Evolutionary conservation across 768 basidiomycete genomes (phyloP).

Genomic region (Suillus occidentalis): DNA sequence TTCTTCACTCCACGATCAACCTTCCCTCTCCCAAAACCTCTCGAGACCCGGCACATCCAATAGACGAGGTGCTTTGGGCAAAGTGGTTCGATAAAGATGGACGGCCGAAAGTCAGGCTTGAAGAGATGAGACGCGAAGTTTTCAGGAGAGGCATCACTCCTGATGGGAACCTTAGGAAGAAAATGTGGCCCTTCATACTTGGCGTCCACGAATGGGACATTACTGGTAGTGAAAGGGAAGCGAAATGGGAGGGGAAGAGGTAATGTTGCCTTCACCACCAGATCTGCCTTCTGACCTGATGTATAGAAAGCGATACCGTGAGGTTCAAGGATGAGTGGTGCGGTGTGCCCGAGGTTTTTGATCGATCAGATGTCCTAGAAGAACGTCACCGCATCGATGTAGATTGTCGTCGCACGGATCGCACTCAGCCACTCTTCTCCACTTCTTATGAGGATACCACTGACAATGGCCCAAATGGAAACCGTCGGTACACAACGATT

Average conservation of each 20-base stretch:
- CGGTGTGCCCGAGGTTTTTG: constrained; percentile 78
- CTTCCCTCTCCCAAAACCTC: constrained; percentile 82
- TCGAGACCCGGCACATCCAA: constrained; percentile 74
- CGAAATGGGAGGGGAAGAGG: constrained; percentile 65
- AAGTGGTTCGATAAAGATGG: constrained; percentile 80
- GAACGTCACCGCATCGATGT: constrained; percentile 95
- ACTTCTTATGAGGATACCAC: constrained; percentile 37
- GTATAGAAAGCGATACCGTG: constrained; percentile 65
- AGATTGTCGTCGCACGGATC: constrained; percentile 94
- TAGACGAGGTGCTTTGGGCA: constrained; percentile 72
- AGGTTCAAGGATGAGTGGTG: constrained; percentile 82
- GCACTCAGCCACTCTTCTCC: constrained; percentile 88
- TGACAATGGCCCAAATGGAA: constrained; percentile 47
- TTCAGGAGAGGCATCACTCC: constrained; percentile 72
- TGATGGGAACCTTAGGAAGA: constrained; percentile 57
- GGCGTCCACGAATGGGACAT: constrained; percentile 83
- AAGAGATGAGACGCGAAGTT: constrained; percentile 74
- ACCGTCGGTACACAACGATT: constrained; percentile 65
- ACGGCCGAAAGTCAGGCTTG: constrained; percentile 57
- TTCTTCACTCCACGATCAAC: constrained; percentile 76
- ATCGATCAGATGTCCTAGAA: constrained; percentile 78
- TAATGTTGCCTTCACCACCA: constrained; percentile 28
- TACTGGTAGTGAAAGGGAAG: constrained; percentile 58
- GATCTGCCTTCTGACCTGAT: not conserved
- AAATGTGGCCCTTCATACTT: constrained; percentile 89